Base-by-base conservation (phyloP, 495 filamentous ascomycete species). In the Penicillium coprophilum region DNA sequence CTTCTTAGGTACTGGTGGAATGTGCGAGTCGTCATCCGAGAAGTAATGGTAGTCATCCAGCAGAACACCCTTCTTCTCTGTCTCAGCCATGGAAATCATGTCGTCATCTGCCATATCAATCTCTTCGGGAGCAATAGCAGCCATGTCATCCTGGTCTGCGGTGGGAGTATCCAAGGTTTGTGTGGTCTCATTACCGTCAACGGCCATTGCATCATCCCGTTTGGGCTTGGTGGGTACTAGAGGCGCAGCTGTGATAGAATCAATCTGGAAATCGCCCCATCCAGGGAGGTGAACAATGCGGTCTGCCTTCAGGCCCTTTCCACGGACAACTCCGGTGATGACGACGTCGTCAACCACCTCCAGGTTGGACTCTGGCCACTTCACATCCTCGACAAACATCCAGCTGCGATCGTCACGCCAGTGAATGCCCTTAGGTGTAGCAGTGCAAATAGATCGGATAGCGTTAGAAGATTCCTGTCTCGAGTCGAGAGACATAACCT, bases 31-130 rank as follows among this genome's bases (percentile, higher is more conserved):
- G 17, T 96, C 91, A 48, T 97, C 94, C 4, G 91, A 93, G 67
- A 96, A 98, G 73, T 98, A 98, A 66, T 97, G 94, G 71, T 98
- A 93, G 58, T 96, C 92, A 60, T 98, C 94, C 28, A 98, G 79
- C 40, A 98, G 77, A 4, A 98, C 94, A 45, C 93, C 93, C 71
- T 83, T 85, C 46, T 86, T 80, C 24, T 78, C 76, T 12, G 68
- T 70, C n/a, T 84, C 77, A 7, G 84, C 83, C 28, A 82, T 68
- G 0, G 77, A 74, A 41, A 81, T 71, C 55, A 82, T 78, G 19
- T 86, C 82, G 31, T 87, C 85, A 55, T 87, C 84, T 31, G 87
- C 83, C 82, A 90, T 90, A 66, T 88, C 84, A 12, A 80, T 79
- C 54, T 88, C 87, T 68, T 96, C 92, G 19, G 93, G 93, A 2